Evolutionary conservation across 495 filamentous ascomycete genomes (phyloP), one percentile per base, ranked within the genome.

Genomic region (Glonium stellatum): DNA sequence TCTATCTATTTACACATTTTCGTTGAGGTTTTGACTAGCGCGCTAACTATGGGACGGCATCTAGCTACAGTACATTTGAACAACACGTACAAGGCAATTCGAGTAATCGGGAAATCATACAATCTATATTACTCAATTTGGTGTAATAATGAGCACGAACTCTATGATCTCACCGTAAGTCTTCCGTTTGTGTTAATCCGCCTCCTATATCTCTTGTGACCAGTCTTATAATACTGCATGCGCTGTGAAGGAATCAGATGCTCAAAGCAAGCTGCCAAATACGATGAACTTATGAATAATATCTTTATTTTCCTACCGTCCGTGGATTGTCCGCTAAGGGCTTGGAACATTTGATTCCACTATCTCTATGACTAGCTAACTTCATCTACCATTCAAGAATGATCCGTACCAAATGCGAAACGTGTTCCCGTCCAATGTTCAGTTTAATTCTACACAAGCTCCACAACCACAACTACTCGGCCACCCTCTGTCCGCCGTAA

Each of bases 331-430:
- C n/a, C n/a, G n/a, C n/a, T n/a, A n/a, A n/a, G n/a, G n/a, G n/a
- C n/a, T n/a, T n/a, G n/a, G n/a, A n/a, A n/a, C n/a, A n/a, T n/a
- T n/a, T n/a, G n/a, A n/a, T 12, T 46, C 13, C 6, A 31, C 27
- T 53, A 44, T 4, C 19, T 50, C 34, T 5, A 34, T 15, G 53
- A 27, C 19, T 18, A 13, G 19, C 25, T 44, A 13, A 55, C 19
- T 47, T 23, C 15, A 31, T 36, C 36, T n/a, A n/a, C n/a, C 27
- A 8, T 12, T 47, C 31, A 59, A 71, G 69, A 41, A 13, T 53
- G 71, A 73, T 53, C 67, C 69, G 1, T 62, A 62, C 48, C 65
- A 73, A 56, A 31, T 31, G 27, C 27, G 27, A 31, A 31, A 31
- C 27, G 6, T 31, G 6, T 31, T 31, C 27, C 27, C 27, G 27